These are phyloP conservation scores for Backusella tarrabulga DNA, from an alignment of 192 early-diverging fungal species.

Conservation along the genomic window DNA sequence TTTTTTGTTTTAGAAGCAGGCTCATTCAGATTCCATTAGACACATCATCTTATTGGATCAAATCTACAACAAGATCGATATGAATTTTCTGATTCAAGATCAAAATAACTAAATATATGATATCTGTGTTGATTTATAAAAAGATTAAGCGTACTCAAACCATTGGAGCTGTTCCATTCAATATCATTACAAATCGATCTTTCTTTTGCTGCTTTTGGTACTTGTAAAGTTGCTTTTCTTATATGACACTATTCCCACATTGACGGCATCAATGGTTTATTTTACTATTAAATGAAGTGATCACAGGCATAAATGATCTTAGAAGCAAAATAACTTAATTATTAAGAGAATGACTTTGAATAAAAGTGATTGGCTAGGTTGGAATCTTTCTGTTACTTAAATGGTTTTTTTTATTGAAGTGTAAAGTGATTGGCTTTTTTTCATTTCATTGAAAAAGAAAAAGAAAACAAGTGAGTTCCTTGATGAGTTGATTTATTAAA, in stretches of 20 bases:
- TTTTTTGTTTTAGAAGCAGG: background rate
- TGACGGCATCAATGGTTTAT: no score
- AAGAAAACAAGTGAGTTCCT: background rate
- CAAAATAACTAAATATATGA: background rate
- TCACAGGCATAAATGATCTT: background rate
- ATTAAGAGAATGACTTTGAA: background rate
- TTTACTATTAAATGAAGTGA: no score
- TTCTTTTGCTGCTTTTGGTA: background rate
- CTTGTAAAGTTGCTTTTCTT: background rate
- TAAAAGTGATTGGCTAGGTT: background rate
- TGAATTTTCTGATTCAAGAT: background rate
- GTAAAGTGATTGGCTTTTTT: background rate
- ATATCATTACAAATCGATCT: background rate
- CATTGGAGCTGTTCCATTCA: background rate
- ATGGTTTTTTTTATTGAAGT: background rate
- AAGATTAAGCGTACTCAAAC: background rate
- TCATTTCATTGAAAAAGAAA: background rate
- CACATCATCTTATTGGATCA: background rate
- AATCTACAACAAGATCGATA: background rate
- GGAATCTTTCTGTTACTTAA: background rate
- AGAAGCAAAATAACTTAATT: background rate
- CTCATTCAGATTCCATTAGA: background rate
- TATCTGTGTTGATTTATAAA: background rate
- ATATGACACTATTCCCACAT: background rate
- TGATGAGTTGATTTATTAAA: background rate